A percentile compares a stretch with the other conserved stretches of the same genome.
Conservation (phyloP, 257 asterid genomes). For the Rehmannia glutinosa region DNA sequence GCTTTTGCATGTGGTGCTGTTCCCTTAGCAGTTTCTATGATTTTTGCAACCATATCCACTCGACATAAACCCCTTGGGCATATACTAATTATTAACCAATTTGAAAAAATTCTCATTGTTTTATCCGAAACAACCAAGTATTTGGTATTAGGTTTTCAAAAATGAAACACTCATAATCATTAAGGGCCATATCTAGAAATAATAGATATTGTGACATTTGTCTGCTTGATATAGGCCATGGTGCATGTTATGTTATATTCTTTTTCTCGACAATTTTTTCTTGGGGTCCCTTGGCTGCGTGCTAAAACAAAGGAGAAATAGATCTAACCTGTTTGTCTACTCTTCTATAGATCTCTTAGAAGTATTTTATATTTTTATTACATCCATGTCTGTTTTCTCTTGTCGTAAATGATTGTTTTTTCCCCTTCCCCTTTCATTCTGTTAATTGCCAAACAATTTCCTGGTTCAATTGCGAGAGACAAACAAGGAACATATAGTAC, state of each 20-base stretch:
- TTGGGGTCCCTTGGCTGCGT: not conserved
- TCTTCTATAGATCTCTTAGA: not conserved
- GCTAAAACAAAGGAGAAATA: not conserved
- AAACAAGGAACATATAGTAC: not conserved
- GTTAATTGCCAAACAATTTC: not conserved
- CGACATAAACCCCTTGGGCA: not conserved
- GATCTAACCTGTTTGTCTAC: not conserved
- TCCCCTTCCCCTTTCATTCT: too few relatives aligned
- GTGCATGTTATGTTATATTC: not conserved
- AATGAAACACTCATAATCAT: not conserved
- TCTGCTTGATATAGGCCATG: conserved; percentile 9
- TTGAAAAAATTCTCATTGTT: not conserved
- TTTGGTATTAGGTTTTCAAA: not conserved
- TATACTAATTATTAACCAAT: not conserved
- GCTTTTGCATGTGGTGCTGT: not conserved
- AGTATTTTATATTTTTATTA: too few relatives aligned
- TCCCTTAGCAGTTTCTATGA: too few relatives aligned
- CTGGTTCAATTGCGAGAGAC: not conserved
- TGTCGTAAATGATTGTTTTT: too few relatives aligned
- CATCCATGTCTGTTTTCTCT: too few relatives aligned
- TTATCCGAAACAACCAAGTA: not conserved
- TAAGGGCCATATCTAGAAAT: not conserved
- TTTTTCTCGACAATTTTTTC: not conserved
- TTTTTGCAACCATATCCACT: too few relatives aligned
- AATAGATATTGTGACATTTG: not conserved